phyloP scores from a whole-genome alignment of 1,139 yeast genomes.

The Kurtzmaniella natalensis region DNA sequence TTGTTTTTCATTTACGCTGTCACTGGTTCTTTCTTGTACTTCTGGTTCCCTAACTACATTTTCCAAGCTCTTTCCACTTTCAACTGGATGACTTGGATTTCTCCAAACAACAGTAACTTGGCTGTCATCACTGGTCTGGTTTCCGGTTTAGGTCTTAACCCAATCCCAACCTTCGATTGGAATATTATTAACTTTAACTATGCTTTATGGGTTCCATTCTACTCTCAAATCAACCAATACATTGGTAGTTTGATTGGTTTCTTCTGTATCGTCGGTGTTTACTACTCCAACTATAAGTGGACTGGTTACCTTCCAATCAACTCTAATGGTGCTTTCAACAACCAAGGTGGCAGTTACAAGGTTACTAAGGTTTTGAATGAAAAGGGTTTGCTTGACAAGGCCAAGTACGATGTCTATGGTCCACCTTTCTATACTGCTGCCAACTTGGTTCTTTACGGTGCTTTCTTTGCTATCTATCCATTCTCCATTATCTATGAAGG shows the following conservation, averaged over 20 bases:
- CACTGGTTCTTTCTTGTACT: constrained; percentile 24
- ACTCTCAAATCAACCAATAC: constrained; percentile 35
- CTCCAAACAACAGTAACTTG: constrained; percentile 28
- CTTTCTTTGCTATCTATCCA: constrained; percentile 57
- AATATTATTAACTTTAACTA: constrained; percentile 21
- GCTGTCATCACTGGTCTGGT: constrained; percentile 55
- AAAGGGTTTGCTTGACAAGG: constrained; percentile 32
- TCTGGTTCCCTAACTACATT: constrained; percentile 33
- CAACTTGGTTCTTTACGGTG: constrained; percentile 47
- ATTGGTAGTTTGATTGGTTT: constrained; percentile 44
- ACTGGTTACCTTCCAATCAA: constrained; percentile 54
- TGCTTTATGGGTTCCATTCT: constrained; percentile 43
- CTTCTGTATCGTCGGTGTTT: constrained; percentile 39
- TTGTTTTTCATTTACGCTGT: constrained; percentile 23
- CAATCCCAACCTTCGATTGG: constrained; percentile 55
- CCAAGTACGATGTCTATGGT: constrained; percentile 41
- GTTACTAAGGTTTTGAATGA: constrained; percentile 39
- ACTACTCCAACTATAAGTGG: constrained; percentile 49
- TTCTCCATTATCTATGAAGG: constrained; percentile 46
- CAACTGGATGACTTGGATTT: constrained; percentile 38
- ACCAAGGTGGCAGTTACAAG: constrained; percentile 40
- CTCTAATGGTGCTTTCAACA: constrained; percentile 40
- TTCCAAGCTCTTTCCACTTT: constrained; percentile 29
- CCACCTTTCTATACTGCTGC: constrained; percentile 43
- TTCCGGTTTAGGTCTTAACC: constrained; percentile 55